Conservation (phyloP, 1,284 basidiomycete species). For the Sporisorium graminicola region DNA sequence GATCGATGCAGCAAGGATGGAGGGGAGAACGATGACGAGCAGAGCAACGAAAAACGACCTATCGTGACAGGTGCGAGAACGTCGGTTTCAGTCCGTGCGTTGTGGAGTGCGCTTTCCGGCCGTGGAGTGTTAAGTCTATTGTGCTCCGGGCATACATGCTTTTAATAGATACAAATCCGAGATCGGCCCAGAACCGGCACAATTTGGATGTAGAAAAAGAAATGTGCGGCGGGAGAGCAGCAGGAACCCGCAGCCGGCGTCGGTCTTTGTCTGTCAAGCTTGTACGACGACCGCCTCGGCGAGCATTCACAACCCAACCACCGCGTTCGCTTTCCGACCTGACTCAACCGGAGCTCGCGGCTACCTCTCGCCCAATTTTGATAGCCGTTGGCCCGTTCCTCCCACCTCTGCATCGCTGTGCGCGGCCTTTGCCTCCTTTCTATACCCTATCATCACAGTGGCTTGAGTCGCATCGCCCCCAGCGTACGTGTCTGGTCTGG, state of each 20-base stretch:
- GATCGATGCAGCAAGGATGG: neutral
- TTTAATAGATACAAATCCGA: too few species aligned
- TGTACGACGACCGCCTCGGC: too few species aligned
- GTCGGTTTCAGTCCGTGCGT: neutral
- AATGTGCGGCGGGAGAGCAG: neutral
- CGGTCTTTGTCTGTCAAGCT: too few species aligned
- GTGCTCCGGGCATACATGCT: too few species aligned
- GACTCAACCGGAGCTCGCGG: neutral
- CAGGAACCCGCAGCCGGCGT: neutral
- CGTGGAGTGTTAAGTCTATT: neutral
- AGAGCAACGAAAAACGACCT: neutral
- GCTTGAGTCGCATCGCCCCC: too few species aligned
- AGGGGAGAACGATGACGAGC: slow-evolving; percentile 2
- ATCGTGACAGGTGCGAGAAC: neutral
- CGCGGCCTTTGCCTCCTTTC: neutral
- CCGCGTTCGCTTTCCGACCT: neutral
- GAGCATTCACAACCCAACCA: neutral
- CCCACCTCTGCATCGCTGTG: too few species aligned
- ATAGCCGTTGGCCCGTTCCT: slow-evolving; percentile 1
- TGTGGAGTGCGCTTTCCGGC: neutral
- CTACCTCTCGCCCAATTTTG: neutral
- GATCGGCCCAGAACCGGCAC: slow-evolving; percentile 13
- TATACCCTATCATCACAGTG: neutral
- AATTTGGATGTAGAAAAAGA: neutral
- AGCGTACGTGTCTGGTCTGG: neutral